These are phyloP conservation scores for Prunella vulgaris DNA, from an alignment of 257 asterid genomes.

Conservation along the genomic window DNA sequence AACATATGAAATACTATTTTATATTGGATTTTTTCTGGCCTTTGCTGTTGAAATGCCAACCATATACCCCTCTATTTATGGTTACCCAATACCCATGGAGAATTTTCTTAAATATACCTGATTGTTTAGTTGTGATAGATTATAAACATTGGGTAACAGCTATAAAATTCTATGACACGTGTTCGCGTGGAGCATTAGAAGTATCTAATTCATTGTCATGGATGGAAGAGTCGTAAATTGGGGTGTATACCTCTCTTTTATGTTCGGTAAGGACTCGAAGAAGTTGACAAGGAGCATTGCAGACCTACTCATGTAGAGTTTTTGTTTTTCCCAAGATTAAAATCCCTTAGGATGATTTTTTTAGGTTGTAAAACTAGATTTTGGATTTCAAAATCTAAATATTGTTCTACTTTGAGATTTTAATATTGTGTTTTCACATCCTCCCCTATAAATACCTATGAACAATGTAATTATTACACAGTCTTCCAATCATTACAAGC, in stretches of 20 bases:
- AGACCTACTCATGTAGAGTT: neutral
- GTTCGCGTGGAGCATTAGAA: neutral
- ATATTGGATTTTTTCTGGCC: neutral
- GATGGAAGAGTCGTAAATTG: neutral
- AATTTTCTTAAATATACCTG: neutral
- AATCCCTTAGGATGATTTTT: neutral
- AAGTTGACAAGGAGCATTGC: neutral
- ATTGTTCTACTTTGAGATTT: too few species aligned
- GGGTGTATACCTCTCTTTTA: neutral
- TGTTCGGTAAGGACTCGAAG: neutral
- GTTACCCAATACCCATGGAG: neutral
- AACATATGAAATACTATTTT: neutral
- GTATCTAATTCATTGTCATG: neutral
- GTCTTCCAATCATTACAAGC: too few species aligned
- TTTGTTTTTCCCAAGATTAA: neutral
- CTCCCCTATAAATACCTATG: too few species aligned
- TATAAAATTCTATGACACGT: neutral
- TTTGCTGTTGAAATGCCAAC: neutral
- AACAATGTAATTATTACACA: too few species aligned
- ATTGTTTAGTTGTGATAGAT: neutral
- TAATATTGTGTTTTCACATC: too few species aligned
- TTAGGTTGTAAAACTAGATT: too few species aligned
- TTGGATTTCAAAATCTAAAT: too few species aligned
- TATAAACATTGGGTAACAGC: neutral
- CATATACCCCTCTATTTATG: neutral